Evolutionary conservation across 2,329 filamentous ascomycete species (phyloP).

Genomic region (Akanthomyces lecanii): DNA sequence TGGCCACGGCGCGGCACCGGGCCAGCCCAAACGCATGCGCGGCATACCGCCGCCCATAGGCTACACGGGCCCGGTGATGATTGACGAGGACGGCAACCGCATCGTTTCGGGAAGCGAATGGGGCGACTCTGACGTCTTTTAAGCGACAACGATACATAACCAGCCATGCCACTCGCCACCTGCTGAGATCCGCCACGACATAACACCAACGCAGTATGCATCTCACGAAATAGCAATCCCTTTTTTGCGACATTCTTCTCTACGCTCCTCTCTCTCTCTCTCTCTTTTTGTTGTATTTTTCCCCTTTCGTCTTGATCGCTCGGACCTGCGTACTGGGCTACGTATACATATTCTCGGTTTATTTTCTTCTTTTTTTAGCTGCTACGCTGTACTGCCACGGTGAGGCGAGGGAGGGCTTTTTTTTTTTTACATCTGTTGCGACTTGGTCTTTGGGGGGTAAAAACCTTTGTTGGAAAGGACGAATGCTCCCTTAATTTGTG

Average conservation of each 20-base stretch:
- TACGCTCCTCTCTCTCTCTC: background rate
- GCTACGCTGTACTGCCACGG: background rate
- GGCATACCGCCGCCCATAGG: slow-evolving; percentile 47
- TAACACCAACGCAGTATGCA: slow-evolving; percentile 6
- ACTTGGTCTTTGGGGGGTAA: background rate
- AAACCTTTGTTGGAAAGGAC: background rate
- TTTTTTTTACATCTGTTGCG: background rate
- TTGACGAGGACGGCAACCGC: slow-evolving; percentile 57
- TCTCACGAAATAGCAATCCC: slow-evolving; percentile 6
- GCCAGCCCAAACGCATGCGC: slow-evolving; percentile 49
- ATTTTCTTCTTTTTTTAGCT: background rate
- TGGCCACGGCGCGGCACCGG: slow-evolving; percentile 37
- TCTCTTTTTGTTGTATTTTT: background rate
- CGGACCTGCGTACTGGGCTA: slow-evolving; percentile 8
- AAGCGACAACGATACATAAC: slow-evolving; percentile 20
- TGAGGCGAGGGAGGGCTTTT: background rate
- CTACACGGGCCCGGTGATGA: slow-evolving; percentile 45
- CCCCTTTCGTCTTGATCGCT: background rate
- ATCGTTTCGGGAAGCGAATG: slow-evolving; percentile 63
- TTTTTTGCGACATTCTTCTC: background rate
- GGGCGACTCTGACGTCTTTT: slow-evolving; percentile 62
- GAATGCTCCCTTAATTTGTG: slow-evolving; percentile 1
- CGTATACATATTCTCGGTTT: slow-evolving; percentile 13
- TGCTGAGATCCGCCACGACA: slow-evolving; percentile 7
- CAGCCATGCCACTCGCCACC: background rate